phyloP scores from a whole-genome alignment of 2,329 filamentous ascomycete genomes.

The Fusarium verrucosum region DNA sequence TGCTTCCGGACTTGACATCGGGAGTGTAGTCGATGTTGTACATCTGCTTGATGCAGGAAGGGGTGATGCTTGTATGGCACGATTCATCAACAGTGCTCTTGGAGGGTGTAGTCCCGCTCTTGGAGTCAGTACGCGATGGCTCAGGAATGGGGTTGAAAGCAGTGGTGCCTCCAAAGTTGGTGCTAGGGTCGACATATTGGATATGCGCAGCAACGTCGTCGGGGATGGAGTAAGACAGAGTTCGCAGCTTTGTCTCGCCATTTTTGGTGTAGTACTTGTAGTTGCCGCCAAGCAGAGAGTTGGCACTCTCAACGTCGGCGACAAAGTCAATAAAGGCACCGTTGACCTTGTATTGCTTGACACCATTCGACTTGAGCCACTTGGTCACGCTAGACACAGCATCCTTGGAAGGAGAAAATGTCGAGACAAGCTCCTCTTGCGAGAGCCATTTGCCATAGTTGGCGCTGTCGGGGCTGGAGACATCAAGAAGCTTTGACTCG shows the following conservation, averaged over 20 bases:
- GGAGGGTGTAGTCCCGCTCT: slow-evolving; percentile 1
- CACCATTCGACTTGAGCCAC: slow-evolving; percentile 27
- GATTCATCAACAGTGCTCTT: slow-evolving; percentile 28
- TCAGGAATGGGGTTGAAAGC: slow-evolving; percentile 19
- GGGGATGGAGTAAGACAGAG: slow-evolving; percentile 27
- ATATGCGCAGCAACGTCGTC: slow-evolving; percentile 6
- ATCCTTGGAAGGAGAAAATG: slow-evolving; percentile 11
- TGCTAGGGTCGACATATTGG: slow-evolving; percentile 29
- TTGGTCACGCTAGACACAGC: slow-evolving; percentile 20
- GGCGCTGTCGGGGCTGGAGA: slow-evolving; percentile 22
- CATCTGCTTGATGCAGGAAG: slow-evolving; percentile 28
- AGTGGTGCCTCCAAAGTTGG: slow-evolving; percentile 26
- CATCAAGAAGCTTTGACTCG: slow-evolving; percentile 25
- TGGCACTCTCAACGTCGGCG: slow-evolving; percentile 16
- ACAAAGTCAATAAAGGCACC: slow-evolving; percentile 29
- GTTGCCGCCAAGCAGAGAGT: slow-evolving; percentile 7
- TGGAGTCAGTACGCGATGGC: neutral
- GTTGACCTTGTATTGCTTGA: slow-evolving; percentile 28
- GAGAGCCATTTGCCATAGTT: slow-evolving; percentile 31
- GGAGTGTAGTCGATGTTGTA: slow-evolving; percentile 30
- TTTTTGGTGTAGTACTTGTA: slow-evolving; percentile 27
- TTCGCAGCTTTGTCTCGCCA: slow-evolving; percentile 21
- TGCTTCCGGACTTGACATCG: slow-evolving; percentile 18
- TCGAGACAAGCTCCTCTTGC: neutral
- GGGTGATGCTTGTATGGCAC: slow-evolving; percentile 30